Percentiles rank a stretch among this genome's conserved stretches.
Conservation (phyloP, 2,329 filamentous ascomycete genomes). For the Ceratocystis variospora region DNA sequence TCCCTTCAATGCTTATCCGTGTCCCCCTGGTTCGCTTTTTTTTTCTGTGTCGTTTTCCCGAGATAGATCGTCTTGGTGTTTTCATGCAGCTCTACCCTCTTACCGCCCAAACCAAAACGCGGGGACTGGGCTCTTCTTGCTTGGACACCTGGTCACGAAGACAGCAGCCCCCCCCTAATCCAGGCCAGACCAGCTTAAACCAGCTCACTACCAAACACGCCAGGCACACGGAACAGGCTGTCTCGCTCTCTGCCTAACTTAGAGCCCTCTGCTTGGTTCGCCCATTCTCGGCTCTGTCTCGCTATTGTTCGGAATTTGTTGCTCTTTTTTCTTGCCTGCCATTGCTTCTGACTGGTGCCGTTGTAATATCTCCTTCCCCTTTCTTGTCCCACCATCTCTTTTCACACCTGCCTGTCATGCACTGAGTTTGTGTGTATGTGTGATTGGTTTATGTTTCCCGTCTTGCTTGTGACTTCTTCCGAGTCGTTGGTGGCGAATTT, state of each 20-base stretch:
- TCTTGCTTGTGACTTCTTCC: conserved; percentile 5
- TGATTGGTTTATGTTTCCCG: conserved; percentile 10
- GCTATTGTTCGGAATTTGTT: not conserved
- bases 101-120: too few species aligned
- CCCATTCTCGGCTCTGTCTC: not conserved
- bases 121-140: too few species aligned
- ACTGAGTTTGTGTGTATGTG: not conserved
- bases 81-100: not conserved
- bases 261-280: not conserved
- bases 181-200: too few species aligned
- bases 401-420: conserved; percentile 2
- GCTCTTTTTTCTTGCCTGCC: not conserved
- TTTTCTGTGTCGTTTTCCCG: not conserved
- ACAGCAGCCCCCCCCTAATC: too few species aligned
- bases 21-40: not conserved
- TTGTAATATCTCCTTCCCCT: not conserved
- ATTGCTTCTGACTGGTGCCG: not conserved
- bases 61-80: not conserved
- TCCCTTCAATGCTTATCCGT: not conserved
- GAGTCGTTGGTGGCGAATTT: not conserved
- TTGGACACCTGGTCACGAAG: too few species aligned
- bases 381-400: not conserved
- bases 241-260: too few species aligned
- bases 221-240: too few species aligned
- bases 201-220: too few species aligned